phyloP scores from a whole-genome alignment of 306 rosid genomes.

The Gynostemma pentaphyllum region DNA sequence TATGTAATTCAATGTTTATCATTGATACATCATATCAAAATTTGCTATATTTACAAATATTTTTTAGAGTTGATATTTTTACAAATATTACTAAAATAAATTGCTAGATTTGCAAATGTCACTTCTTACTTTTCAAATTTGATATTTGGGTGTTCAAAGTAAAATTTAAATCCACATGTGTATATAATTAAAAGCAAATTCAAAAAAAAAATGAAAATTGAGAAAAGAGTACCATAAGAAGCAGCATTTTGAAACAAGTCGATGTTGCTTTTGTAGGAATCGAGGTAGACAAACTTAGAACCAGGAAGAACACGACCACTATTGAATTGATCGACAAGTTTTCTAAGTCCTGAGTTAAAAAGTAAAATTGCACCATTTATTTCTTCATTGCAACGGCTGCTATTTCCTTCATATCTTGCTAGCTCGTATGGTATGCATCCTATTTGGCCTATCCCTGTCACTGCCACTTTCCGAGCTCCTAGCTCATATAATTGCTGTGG shows the following conservation, averaged over 20 bases:
- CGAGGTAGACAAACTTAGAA: conserved; percentile 68
- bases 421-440: conserved; percentile 88
- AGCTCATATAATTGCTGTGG: conserved; percentile 58
- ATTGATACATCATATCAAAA: too few species aligned
- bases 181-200: too few species aligned
- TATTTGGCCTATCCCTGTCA: conserved; percentile 65
- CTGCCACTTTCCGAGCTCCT: conserved; percentile 85
- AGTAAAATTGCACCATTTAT: conserved; percentile 50
- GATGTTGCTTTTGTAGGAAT: conserved; percentile 45
- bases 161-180: too few species aligned
- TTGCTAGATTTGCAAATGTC: too few species aligned
- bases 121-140: too few species aligned
- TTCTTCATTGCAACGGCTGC: conserved; percentile 59
- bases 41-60: too few species aligned
- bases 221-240: conserved; percentile 45
- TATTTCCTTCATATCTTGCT: conserved; percentile 51
- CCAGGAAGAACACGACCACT: conserved; percentile 61
- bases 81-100: too few species aligned
- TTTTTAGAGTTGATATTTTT: too few species aligned
- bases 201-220: too few species aligned
- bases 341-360: conserved; percentile 63
- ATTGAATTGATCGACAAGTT: conserved; percentile 51
- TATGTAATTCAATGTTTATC: too few species aligned
- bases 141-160: too few species aligned
- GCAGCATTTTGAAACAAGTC: conserved; percentile 42